phyloP scores from a whole-genome alignment of 1,139 yeast genomes.

The Saccharomycopsis hybrid region DNA sequence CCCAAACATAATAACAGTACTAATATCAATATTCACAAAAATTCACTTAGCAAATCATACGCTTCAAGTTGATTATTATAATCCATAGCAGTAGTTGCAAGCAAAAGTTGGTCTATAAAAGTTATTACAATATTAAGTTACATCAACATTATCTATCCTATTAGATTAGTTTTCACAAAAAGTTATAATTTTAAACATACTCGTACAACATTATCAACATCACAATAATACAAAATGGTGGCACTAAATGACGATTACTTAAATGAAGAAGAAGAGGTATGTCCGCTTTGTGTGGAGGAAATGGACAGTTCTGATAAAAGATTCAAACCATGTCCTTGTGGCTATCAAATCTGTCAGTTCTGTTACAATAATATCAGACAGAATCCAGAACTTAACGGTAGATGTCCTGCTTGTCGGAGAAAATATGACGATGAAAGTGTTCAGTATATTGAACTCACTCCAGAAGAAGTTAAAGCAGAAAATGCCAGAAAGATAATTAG shows the following conservation, averaged over 20 bases:
- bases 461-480: slow-evolving; percentile 78
- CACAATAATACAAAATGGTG: not conserved
- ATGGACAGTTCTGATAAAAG: slow-evolving; percentile 94
- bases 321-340: slow-evolving; percentile 98
- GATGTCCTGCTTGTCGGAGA: slow-evolving; percentile 97
- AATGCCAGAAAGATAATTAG: slow-evolving; percentile 74
- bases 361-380: slow-evolving; percentile 95
- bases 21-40: no score
- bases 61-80: no score
- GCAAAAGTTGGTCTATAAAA: no score
- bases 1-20: no score
- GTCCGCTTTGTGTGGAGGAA: slow-evolving; percentile 96
- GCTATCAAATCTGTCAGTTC: slow-evolving; percentile 96
- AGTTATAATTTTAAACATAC: no score
- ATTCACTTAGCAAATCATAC: no score
- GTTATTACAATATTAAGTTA: no score
- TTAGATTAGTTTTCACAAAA: no score
- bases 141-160: no score
- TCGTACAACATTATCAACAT: no score
- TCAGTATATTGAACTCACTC: slow-evolving; percentile 73
- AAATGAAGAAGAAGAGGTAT: slow-evolving; percentile 25
- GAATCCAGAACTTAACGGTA: slow-evolving; percentile 90
- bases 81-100: no score
- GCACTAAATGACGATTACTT: slow-evolving; percentile 24
- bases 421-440: slow-evolving; percentile 90